These are phyloP conservation scores for Dalbergia cochinchinensis DNA, from an alignment of 306 rosid species.

Conservation along the genomic window DNA sequence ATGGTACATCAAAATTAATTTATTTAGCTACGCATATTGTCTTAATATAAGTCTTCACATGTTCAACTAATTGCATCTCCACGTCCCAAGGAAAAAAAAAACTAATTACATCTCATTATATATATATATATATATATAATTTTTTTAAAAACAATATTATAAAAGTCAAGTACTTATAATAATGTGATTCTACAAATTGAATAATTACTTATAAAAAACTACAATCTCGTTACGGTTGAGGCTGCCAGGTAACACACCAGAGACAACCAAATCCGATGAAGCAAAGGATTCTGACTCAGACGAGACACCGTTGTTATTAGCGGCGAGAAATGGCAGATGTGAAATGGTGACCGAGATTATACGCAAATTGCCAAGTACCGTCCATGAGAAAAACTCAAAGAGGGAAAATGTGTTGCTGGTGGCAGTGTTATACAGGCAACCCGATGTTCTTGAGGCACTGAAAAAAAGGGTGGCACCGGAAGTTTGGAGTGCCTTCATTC, in stretches of 20 bases:
- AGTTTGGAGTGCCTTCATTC: constrained; percentile 36
- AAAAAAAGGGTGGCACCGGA: background rate
- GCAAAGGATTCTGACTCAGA: background rate
- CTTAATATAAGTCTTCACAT: no score
- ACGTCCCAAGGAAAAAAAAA: no score
- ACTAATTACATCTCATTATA: no score
- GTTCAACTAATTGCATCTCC: no score
- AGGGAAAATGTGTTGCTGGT: constrained; percentile 47
- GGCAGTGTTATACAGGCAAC: constrained; percentile 45
- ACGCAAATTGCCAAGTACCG: background rate
- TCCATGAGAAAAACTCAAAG: constrained; percentile 38
- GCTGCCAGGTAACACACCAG: background rate
- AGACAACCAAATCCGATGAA: background rate
- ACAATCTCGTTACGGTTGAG: no score
- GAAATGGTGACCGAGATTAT: constrained; percentile 46
- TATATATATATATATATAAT: no score
- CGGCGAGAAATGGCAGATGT: constrained; percentile 48
- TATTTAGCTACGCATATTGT: no score
- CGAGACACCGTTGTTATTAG: constrained; percentile 44
- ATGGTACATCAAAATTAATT: no score
- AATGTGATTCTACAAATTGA: no score
- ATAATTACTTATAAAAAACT: no score
- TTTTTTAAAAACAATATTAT: no score
- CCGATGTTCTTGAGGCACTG: constrained; percentile 34
- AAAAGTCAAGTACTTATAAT: no score